Conservation (phyloP, 441 rosid genomes). For the Biscutella auriculata region DNA sequence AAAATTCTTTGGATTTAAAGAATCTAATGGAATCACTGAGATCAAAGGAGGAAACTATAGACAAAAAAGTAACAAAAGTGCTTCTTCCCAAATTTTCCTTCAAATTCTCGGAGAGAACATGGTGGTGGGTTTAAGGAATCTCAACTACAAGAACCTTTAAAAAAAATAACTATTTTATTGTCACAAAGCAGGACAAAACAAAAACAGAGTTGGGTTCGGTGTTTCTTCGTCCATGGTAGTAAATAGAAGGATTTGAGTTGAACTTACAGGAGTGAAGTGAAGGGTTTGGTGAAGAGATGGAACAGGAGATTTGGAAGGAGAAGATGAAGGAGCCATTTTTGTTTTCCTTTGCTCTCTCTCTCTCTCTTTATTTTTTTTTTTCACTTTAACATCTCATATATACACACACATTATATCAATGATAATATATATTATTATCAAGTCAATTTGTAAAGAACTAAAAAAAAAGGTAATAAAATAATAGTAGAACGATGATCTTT, state of each 20-base stretch:
- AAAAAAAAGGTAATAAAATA: background rate
- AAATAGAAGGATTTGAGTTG: background rate
- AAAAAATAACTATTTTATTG: background rate
- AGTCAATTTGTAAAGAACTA: slow-evolving; percentile 7
- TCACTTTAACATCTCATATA: background rate
- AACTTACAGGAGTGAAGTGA: slow-evolving; percentile 68
- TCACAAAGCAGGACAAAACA: background rate
- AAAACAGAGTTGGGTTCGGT: background rate
- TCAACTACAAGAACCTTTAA: too few species aligned
- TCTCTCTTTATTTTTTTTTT: background rate
- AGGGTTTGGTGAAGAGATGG: slow-evolving; percentile 40
- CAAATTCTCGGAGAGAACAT: too few species aligned
- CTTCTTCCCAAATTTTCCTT: too few species aligned
- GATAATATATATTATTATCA: slow-evolving; percentile 9
- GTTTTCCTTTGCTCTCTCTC: background rate
- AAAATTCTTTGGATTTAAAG: too few species aligned
- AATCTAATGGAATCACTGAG: too few species aligned
- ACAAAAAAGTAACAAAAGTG: too few species aligned
- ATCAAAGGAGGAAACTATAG: too few species aligned
- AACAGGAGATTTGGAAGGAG: slow-evolving; percentile 43
- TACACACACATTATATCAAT: background rate
- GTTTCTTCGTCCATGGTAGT: background rate
- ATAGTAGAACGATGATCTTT: background rate
- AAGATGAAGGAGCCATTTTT: slow-evolving; percentile 59
- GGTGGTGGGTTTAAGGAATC: too few species aligned